Evolutionary conservation across 176 grass and related monocot genomes (phyloP), one percentile per base, ranked within the genome.

Genomic region (Rhipidocladum racemiflorum): DNA sequence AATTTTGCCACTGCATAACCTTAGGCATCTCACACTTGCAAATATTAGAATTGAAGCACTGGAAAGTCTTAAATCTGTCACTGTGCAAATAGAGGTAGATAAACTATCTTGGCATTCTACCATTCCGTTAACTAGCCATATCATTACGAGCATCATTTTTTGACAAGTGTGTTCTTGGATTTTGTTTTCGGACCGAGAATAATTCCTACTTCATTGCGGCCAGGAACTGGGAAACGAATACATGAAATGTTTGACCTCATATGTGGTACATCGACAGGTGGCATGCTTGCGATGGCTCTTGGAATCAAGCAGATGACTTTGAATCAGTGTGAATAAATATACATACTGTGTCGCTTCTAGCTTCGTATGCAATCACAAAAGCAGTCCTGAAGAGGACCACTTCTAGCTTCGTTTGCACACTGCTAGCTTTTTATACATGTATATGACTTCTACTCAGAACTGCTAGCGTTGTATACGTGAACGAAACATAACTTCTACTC

Each of bases 171-270:
- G 0, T 21, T 68, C n/a, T n/a, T 85, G 6, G 4, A 39, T 89
- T 65, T 66, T 75, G 25, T n/a, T 85, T 91, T 97, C 90, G 95
- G 95, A 94, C 84, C 30, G 95, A 98, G 75, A 98, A 92, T 65
- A 71, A 63, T 84, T 98, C 95, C 35, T 98, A 98, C 88, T 98
- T 98, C 80, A 59, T 90, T 59, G 88, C 90, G 42, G 68, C 95
- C 74, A 91, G 92, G 95, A 90, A 93, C 92, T 82, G 95, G 95
- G 63, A 95, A 87, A 82, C 82, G 79, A 40, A 95, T 98, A 86
- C 90, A 98, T 83, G 95, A 98, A 89, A 91, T 98, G 90, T 98
- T 98, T 92, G 95, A 98, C 65, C 84, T 98, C 65, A 98, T 98
- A 87, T 98, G 95, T 57, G 95, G 95, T 80, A 98, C 95, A 75